phyloP scores from a whole-genome alignment of 1,284 basidiomycete species.

The Pholiota adiposa region DNA sequence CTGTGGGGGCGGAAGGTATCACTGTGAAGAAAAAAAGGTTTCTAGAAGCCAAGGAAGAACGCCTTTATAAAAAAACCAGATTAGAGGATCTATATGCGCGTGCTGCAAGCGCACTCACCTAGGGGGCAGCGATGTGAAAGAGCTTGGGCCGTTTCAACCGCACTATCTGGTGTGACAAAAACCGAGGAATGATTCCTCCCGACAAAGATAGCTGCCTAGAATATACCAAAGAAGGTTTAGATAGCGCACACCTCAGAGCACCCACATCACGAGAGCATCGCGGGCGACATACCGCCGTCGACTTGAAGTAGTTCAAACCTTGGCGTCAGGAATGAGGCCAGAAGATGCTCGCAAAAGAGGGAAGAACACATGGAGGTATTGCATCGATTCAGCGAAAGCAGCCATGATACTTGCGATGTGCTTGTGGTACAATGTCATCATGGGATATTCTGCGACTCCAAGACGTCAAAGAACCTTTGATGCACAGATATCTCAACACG shows the following conservation, averaged over 20 bases:
- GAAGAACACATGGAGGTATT: background rate
- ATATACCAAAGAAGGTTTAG: background rate
- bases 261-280: background rate
- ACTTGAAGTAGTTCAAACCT: background rate
- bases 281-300: background rate
- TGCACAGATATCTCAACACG: background rate
- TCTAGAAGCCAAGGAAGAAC: slow-evolving; percentile 1
- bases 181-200: background rate
- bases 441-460: background rate
- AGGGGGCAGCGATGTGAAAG: background rate
- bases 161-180: background rate
- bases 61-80: background rate
- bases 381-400: background rate
- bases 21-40: background rate
- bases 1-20: background rate
- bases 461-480: background rate
- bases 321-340: background rate
- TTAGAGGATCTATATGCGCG: background rate
- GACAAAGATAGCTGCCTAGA: background rate
- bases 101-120: background rate
- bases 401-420: background rate
- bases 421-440: background rate
- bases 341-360: background rate
- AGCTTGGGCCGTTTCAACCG: background rate
- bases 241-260: background rate